phyloP scores from a whole-genome alignment of 169 alveolate genomes.

The Plasmodium vivax region DNA sequence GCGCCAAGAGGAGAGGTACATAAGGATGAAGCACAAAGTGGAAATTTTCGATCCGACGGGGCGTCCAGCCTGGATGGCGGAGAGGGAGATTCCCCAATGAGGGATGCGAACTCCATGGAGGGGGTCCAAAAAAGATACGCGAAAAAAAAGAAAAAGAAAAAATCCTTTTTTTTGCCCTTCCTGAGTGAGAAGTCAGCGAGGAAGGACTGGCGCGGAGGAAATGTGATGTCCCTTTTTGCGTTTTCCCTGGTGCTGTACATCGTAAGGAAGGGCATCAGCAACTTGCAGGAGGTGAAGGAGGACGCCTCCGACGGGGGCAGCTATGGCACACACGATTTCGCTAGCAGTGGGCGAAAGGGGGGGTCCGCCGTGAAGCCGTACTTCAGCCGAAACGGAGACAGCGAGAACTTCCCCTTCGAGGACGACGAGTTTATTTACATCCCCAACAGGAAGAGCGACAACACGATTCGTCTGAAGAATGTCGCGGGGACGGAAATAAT shows the following conservation, averaged over 20 bases:
- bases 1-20: not conserved
- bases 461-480: constrained; percentile 52
- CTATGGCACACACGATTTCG: not conserved
- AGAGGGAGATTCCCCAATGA: not conserved
- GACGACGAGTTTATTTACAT: constrained; percentile 27
- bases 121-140: not conserved
- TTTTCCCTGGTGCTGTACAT: not conserved
- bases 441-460: constrained; percentile 27
- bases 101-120: not conserved
- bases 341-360: not conserved
- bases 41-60: not conserved
- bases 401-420: not conserved
- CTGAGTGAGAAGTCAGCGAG: not conserved
- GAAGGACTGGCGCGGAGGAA: not conserved
- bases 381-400: not conserved
- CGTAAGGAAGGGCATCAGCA: not conserved
- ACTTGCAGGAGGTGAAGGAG: not conserved
- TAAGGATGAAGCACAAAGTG: not conserved
- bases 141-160: not conserved
- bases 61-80: not conserved
- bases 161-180: not conserved
- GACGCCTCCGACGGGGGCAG: not conserved
- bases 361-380: not conserved
- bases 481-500: constrained; percentile 24
- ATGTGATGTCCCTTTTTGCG: not conserved